These are phyloP conservation scores for Coccinonectria pachysandricola DNA, from an alignment of 2,329 filamentous ascomycete species.

Conservation along the genomic window DNA sequence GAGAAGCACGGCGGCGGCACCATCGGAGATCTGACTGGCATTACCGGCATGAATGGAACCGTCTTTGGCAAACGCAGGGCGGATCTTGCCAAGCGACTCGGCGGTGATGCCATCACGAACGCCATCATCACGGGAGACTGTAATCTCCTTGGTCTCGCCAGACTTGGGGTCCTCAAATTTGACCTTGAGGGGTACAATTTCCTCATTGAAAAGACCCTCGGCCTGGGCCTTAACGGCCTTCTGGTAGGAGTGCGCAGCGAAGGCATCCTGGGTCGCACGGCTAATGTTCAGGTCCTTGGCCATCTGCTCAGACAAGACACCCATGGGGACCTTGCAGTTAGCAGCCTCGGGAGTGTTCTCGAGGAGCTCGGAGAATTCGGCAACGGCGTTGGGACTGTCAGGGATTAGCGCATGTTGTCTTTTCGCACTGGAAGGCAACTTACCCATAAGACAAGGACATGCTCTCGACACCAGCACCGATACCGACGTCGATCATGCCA, in stretches of 20 bases:
- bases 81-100: slow-evolving; percentile 85
- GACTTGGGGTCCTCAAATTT: slow-evolving; percentile 87
- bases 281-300: slow-evolving; percentile 69
- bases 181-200: slow-evolving; percentile 79
- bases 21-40: slow-evolving; percentile 90
- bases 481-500: slow-evolving; percentile 91
- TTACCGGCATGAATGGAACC: slow-evolving; percentile 95
- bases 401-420: too few species aligned
- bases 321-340: slow-evolving; percentile 98
- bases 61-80: slow-evolving; percentile 79
- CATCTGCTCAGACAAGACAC: slow-evolving; percentile 87
- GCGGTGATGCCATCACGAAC: slow-evolving; percentile 75
- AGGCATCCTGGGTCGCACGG: slow-evolving; percentile 74
- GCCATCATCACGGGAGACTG: slow-evolving; percentile 78
- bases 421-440: too few species aligned
- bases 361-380: slow-evolving; percentile 85
- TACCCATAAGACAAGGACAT: slow-evolving; percentile 91
- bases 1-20: slow-evolving; percentile 85
- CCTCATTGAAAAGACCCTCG: slow-evolving; percentile 81
- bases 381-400: slow-evolving; percentile 72
- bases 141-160: slow-evolving; percentile 72
- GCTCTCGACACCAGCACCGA: slow-evolving; percentile 92
- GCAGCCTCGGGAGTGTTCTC: slow-evolving; percentile 71
- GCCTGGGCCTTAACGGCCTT: slow-evolving; percentile 82
- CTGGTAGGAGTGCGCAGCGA: slow-evolving; percentile 85